A percentile compares a stretch with the other conserved stretches of the same genome.
Evolutionary conservation across 192 early-diverging fungal species (phyloP).

Genomic region (Gaertneriomyces sp.): DNA sequence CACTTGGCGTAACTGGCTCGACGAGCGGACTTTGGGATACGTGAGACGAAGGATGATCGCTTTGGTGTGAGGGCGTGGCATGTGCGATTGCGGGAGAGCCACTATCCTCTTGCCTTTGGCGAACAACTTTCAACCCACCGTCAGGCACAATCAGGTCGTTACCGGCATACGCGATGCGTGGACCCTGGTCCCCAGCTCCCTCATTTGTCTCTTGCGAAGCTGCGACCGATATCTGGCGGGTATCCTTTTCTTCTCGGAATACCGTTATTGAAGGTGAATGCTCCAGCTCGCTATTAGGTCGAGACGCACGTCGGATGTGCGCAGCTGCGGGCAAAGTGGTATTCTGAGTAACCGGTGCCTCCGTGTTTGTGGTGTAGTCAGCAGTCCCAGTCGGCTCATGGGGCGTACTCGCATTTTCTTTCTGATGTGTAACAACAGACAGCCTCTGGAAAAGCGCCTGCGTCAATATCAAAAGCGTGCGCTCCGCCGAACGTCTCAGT

Average conservation of each 20-base stretch:
- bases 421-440: neutral
- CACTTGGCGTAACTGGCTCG: neutral
- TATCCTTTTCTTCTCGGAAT: neutral
- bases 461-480: conserved; percentile 72
- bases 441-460: conserved; percentile 70
- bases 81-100: neutral
- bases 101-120: conserved; percentile 13
- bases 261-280: no score
- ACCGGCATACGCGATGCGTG: neutral
- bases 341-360: neutral
- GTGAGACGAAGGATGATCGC: neutral
- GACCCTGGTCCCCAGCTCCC: neutral
- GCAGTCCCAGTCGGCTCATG: no score
- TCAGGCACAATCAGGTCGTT: conserved; percentile 20
- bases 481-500: conserved; percentile 69
- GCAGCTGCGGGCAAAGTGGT: neutral
- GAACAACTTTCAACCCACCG: conserved; percentile 16
- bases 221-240: conserved; percentile 21
- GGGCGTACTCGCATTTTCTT: neutral
- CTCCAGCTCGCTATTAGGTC: no score
- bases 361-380: no score
- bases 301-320: no score
- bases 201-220: neutral
- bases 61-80: neutral
- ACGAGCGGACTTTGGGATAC: neutral